Base-by-base conservation (phyloP, 441 rosid genomes). In the Euphorbia schlechtendalii region DNA sequence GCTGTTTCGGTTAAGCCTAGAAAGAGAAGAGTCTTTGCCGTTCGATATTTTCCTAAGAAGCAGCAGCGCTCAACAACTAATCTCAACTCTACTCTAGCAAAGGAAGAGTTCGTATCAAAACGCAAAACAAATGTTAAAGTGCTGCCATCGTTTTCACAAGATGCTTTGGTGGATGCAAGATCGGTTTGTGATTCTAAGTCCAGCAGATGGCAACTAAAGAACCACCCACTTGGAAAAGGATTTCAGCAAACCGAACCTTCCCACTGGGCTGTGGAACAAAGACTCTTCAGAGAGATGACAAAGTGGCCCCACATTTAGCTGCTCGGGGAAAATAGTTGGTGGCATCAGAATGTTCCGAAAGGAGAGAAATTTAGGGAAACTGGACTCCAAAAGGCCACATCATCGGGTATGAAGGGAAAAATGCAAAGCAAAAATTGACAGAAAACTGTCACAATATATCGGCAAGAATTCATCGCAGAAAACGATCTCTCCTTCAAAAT, bases 261-360 rank as follows among this genome's bases (percentile, higher is more conserved):
- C 77, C 81, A 13, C 17, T 3, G 15, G 72, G 71, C 22, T 72
- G 73, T 61, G 75, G 69, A 38, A 25, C 20, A 38, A 54, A 64
- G 48, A 18, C 22, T 41, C 9, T 22, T 8, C 64, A 15, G 25
- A n/a, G 22, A 36, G 13, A 46, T 22, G 43, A 45, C 51, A 55
- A 61, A 55, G 58, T 63, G 45, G 24, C 15, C 12, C 24, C 3
- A 45, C 34, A 55, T 59, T 43, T 63, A 8, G 36, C 36, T 13
- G 27, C 59, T 69, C 15, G n/a, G 17, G 27, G 24, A 27, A 63
- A 59, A 56, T 59, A 41, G 32, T 17, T 41, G 32, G 9, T 52
- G 62, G 27, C 32, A 32, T 32, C 32, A 53, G 11, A 12, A 15
- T 18, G 49, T 24, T 32, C 60, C 57, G n/a, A 22, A 56, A 8